These are phyloP conservation scores for Candida coleopterorum DNA, from an alignment of 805 yeast species.

Conservation along the genomic window DNA sequence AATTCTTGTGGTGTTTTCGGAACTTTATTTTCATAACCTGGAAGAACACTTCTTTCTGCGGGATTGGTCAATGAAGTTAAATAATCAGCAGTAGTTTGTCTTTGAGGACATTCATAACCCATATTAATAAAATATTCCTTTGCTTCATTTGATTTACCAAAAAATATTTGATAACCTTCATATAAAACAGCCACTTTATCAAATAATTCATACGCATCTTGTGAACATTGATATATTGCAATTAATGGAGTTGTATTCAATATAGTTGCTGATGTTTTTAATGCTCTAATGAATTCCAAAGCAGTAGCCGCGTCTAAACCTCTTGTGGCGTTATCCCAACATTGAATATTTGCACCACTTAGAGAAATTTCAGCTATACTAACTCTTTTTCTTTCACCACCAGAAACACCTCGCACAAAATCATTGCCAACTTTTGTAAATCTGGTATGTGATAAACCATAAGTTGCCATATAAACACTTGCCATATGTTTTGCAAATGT, in stretches of 20 bases:
- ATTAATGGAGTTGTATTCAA: conserved; percentile 50
- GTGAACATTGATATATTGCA: conserved; percentile 54
- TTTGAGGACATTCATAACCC: conserved; percentile 57
- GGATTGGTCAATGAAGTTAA: conserved; percentile 67
- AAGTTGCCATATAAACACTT: conserved; percentile 37
- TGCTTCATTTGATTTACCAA: conserved; percentile 38
- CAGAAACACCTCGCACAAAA: conserved; percentile 69
- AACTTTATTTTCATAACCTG: conserved; percentile 47
- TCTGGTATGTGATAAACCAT: conserved; percentile 49
- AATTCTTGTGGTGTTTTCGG: conserved; percentile 57
- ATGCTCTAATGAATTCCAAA: conserved; percentile 62
- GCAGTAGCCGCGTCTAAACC: conserved; percentile 87
- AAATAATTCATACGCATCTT: conserved; percentile 46
- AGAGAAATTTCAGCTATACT: conserved; percentile 76
- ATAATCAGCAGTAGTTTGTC: conserved; percentile 65
- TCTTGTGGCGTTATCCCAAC: conserved; percentile 77
- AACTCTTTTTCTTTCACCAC: conserved; percentile 84
- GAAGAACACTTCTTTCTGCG: conserved; percentile 45
- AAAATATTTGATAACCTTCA: conserved; percentile 44
- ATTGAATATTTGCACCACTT: conserved; percentile 52
- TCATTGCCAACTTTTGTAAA: conserved; percentile 62
- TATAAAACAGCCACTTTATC: conserved; percentile 45
- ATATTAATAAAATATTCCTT: conserved; percentile 47
- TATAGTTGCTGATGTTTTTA: conserved; percentile 55
- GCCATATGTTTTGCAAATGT: conserved; percentile 35